Evolutionary conservation across 768 basidiomycete species (phyloP).

Genomic region (Podaxis sp.): DNA sequence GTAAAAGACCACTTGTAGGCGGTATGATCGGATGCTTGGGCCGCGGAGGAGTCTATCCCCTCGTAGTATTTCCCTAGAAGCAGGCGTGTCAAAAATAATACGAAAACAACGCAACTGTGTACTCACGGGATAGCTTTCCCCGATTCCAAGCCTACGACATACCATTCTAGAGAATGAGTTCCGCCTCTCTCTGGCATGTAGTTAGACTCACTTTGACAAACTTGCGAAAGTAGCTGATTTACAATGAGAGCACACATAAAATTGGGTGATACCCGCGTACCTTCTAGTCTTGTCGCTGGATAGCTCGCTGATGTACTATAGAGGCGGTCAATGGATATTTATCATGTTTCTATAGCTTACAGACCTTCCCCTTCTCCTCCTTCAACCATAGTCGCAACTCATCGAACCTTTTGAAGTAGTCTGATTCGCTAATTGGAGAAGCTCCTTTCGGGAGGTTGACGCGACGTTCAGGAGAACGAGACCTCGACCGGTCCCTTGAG

Average conservation of each 20-base stretch:
- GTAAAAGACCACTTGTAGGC: conserved; percentile 89
- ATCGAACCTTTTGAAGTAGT: conserved; percentile 86
- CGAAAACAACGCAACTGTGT: neutral
- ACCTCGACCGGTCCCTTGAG: conserved; percentile 33
- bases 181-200: conserved; percentile 3
- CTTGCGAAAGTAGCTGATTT: conserved; percentile 81
- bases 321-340: neutral
- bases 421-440: conserved; percentile 70
- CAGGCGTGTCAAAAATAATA: neutral
- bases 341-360: conserved; percentile 10
- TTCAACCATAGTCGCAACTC: conserved; percentile 90
- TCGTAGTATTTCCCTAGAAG: conserved; percentile 36
- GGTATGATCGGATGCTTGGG: conserved; percentile 67
- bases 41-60: conserved; percentile 53
- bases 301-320: conserved; percentile 83
- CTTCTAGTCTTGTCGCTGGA: conserved; percentile 79
- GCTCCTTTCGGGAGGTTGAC: conserved; percentile 52
- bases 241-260: conserved; percentile 27
- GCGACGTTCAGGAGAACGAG: conserved; percentile 44
- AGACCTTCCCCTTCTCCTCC: conserved; percentile 51
- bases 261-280: conserved; percentile 34
- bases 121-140: conserved; percentile 66
- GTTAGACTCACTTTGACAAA: conserved; percentile 68
- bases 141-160: conserved; percentile 71
- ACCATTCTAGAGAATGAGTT: conserved; percentile 6